phyloP scores from a whole-genome alignment of 2,329 filamentous ascomycete genomes.

The Cordyceps tenuipes region DNA sequence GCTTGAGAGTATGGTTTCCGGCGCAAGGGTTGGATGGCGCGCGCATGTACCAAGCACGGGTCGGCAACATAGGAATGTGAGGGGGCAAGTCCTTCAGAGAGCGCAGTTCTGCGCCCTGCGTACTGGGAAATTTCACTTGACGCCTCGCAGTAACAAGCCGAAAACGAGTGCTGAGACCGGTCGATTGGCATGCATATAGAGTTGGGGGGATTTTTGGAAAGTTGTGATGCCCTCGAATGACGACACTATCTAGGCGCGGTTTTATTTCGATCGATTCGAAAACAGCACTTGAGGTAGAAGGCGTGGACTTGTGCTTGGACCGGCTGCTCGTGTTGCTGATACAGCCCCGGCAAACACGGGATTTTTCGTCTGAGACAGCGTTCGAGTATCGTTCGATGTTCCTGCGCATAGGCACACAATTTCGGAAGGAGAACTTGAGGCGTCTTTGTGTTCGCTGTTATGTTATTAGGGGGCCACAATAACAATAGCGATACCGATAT shows the following conservation, averaged over 20 bases:
- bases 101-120: background rate
- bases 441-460: background rate
- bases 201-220: background rate
- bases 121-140: background rate
- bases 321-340: too few relatives aligned
- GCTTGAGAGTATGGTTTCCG: background rate
- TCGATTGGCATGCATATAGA: background rate
- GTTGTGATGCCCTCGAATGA: background rate
- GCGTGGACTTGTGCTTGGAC: background rate
- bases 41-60: background rate
- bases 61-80: background rate
- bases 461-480: conserved; percentile 1
- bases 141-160: background rate
- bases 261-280: background rate
- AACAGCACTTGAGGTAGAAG: background rate
- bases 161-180: background rate
- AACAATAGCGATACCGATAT: background rate
- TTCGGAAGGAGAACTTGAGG: background rate
- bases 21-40: background rate
- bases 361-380: background rate
- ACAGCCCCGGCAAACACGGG: background rate
- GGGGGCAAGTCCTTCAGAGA: background rate
- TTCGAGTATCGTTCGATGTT: background rate
- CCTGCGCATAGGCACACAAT: background rate
- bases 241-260: background rate